Evolutionary conservation across 2,329 filamentous ascomycete genomes (phyloP).

Genomic region (Neonectria hederae): DNA sequence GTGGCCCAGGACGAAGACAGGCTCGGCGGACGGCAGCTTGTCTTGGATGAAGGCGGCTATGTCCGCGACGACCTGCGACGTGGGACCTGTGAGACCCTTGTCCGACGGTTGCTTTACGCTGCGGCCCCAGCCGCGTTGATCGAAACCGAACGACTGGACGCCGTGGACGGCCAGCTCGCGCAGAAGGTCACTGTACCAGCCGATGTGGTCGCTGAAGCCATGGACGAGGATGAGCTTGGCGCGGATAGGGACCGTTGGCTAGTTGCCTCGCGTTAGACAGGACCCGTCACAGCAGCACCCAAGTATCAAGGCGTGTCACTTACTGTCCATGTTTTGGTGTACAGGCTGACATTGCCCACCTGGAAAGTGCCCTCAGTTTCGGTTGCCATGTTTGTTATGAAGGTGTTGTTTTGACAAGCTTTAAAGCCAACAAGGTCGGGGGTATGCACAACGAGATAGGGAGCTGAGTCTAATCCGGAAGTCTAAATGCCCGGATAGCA

Average conservation of each 20-base stretch:
- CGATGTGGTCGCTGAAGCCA: conserved; percentile 88
- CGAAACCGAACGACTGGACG: conserved; percentile 80
- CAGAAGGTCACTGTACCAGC: conserved; percentile 81
- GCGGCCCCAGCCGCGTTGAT: conserved; percentile 90
- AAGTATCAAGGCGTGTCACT: conserved; percentile 37
- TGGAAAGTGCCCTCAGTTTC: conserved; percentile 62
- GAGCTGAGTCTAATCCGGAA: neutral
- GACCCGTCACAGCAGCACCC: neutral
- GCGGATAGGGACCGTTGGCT: conserved; percentile 66
- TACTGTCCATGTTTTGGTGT: conserved; percentile 69
- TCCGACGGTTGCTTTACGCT: conserved; percentile 70
- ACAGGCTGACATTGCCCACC: conserved; percentile 56
- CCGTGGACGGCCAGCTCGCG: conserved; percentile 72
- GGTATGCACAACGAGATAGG: neutral
- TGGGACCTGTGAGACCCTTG: conserved; percentile 78
- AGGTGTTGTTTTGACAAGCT: neutral
- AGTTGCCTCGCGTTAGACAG: conserved; percentile 21
- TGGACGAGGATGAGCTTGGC: conserved; percentile 86
- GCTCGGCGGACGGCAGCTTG: conserved; percentile 63
- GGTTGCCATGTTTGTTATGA: conserved; percentile 45
- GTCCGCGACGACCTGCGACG: conserved; percentile 76
- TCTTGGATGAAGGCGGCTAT: conserved; percentile 77
- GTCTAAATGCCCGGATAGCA: neutral
- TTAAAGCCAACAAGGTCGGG: neutral
- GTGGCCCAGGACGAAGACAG: conserved; percentile 88